Base-by-base conservation (phyloP, 139 green algal species). In the Chlamydomonas schloesseri region DNA sequence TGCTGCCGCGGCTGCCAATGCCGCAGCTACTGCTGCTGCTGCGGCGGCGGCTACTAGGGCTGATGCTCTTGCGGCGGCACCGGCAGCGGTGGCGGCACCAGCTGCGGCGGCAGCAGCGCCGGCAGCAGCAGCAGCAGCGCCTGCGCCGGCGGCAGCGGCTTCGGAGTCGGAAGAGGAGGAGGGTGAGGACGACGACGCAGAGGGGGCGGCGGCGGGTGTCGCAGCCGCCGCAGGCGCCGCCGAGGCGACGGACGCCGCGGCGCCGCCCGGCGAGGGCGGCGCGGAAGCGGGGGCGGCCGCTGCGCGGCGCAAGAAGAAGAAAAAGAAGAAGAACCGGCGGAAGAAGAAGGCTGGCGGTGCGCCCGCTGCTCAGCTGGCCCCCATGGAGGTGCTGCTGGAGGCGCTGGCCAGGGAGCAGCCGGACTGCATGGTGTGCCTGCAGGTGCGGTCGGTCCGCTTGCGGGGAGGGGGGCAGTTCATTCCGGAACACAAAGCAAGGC, bases 361-460 rank as follows among this genome's bases (percentile, higher is more conserved):
- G 2, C 26, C 72, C 2, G 72, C 29, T 65, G 46, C 37, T 37
- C 42, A 50, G 42, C 42, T 50, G 8, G 24, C 6, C 72, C 26
- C 46, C 8, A 13, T 42, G 46, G 46, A 20, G 46, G 72, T 29
- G 46, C 47, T 79, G 26, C 18, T 65, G 46, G 72, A 46, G 13
- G 72, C 72, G 72, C 26, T 79, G 28, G 28, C 28, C 1, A 46
- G 29, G 46, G 46, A 79, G 46, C 72, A 79, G 46, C 72, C 72
- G 21, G 72, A 79, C 72, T 79, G 72, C 72, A 65, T 46, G 14
- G 47, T 79, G 3, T 79, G 72, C 46, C 72, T 79, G 28, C 42
- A 79, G 72, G 72, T 65, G 72, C 72, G 64, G 6, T 8, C 18
- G 28, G 26, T n/a, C n/a, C n/a, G n/a, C n/a, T n/a, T n/a, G n/a